Evolutionary conservation across 2,329 filamentous ascomycete genomes (phyloP), one percentile per base, ranked within the genome.

Genomic region (Pestalotiopsis fici): DNA sequence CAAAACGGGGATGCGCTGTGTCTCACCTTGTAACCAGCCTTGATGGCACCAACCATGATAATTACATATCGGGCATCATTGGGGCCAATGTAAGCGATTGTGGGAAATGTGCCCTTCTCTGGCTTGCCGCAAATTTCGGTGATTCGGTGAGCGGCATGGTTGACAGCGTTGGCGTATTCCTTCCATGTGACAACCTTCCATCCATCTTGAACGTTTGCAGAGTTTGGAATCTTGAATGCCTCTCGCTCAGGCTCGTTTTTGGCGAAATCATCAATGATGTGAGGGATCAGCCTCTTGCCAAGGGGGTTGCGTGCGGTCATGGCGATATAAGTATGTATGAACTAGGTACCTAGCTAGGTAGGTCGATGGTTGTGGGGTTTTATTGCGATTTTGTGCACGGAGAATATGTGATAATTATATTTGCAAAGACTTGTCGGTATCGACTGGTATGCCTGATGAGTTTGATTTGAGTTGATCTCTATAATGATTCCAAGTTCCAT

Each of bases 51-150:
- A 1, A 75, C 64, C 9, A 70, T 55, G 1, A 78, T 31, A 39
- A 67, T 59, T 18, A 66, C 59, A 57, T 78, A 78, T 9, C 76
- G 75, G 9, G 69, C 71, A 65, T 78, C 76, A 25, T 77, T 78
- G 15, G 81, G 81, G 0, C 83, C 83, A 63, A 85, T 79, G 71
- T 84, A 86, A 3, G 81, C 80, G 31, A 85, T 75, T 0, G 81
- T 83, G 1, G 79, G 80, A 62, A 78, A 78, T 18, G 69, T 66
- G 9, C 68, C 69, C 3, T 65, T 57, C 2, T 70, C 61, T 2
- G 77, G 72, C 7, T 35, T 62, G 47, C 79, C 78, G 15, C 74
- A 74, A 3, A 66, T 73, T 6, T 72, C 68, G 13, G 76, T 66
- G 57, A 83, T 75, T 66, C 71, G 73, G 43, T 75, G 77, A 12